Evolutionary conservation across 2,329 filamentous ascomycete species (phyloP), one percentile per base, ranked within the genome.

Genomic region (Diaporthe citri): DNA sequence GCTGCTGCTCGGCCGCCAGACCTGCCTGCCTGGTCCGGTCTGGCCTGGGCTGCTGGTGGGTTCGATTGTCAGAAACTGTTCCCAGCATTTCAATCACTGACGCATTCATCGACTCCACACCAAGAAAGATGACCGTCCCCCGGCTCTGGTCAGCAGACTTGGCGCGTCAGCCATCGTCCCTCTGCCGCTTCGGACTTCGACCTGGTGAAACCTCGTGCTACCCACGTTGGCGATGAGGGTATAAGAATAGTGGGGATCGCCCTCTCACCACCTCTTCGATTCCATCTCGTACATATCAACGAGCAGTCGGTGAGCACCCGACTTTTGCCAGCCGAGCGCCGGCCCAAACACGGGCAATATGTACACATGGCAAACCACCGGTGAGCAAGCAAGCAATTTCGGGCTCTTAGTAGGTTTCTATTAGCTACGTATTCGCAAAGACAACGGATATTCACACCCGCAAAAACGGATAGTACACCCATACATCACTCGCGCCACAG

Each of bases 121-220:
- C 46, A 25, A 25, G 9, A 34, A 51, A 12, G 46, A 52, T 67
- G 64, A 62, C 59, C 39, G 39, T 12, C 39, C 59, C 59, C 39
- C n/a, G 36, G 5, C 15, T 36, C 56, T 72, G 70, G 70, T 72
- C 70, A 62, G 55, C 70, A 60, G 70, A 22, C 56, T 72, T 62
- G 70, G 70, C 70, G 55, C 69, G 60, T 59, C 69, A 71, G 55
- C 41, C 57, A 52, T 51, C 55, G 43, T 41, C 56, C 22, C 56
- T 51, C 52, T 59, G 56, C 55, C 70, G 57, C 56, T 48, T 62
- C 70, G 43, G 22, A 60, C 56, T 41, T 71, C 70, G 57, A 39
- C 70, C 56, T 72, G 34, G 43, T 71, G 69, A 71, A 60, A 72
- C 55, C 70, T 46, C 70, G 70, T 72, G 70, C 62, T 56, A 72